Conservation (phyloP, 768 basidiomycete genomes). For the Coprinopsis marcescibilis region DNA sequence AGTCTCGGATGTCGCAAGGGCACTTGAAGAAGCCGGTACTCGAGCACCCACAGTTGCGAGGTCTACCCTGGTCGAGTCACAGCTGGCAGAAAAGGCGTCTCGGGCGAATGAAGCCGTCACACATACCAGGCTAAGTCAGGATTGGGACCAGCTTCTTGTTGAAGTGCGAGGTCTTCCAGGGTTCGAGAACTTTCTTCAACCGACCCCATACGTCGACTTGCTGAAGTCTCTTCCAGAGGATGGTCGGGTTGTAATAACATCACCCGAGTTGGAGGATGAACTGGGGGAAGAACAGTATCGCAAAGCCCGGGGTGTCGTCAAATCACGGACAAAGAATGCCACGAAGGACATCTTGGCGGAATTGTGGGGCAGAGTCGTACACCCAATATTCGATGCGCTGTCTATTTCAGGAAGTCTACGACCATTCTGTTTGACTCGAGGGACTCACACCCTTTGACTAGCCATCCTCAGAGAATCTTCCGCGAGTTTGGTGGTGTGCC, state of each 20-base stretch:
- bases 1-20: conserved; percentile 7
- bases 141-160: conserved; percentile 13
- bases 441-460: neutral
- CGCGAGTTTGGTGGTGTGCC: conserved; percentile 13
- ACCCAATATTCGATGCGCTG: conserved; percentile 8
- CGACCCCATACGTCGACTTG: conserved; percentile 1
- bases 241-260: conserved; percentile 17
- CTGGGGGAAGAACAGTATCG: too few species aligned
- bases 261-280: conserved; percentile 13
- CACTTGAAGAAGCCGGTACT: conserved; percentile 10
- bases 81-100: conserved; percentile 1
- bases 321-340: too few species aligned
- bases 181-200: conserved; percentile 14
- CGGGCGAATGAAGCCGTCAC: conserved; percentile 3
- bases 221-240: conserved; percentile 4
- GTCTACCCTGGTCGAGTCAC: neutral
- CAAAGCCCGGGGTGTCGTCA: too few species aligned
- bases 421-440: neutral
- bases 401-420: neutral
- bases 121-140: conserved; percentile 10
- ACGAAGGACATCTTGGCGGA: too few species aligned
- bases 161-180: conserved; percentile 11
- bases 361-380: too few species aligned
- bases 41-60: neutral
- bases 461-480: neutral